These are phyloP conservation scores for Aspergillus tanneri DNA, from an alignment of 2,329 filamentous ascomycete genomes.

Conservation along the genomic window DNA sequence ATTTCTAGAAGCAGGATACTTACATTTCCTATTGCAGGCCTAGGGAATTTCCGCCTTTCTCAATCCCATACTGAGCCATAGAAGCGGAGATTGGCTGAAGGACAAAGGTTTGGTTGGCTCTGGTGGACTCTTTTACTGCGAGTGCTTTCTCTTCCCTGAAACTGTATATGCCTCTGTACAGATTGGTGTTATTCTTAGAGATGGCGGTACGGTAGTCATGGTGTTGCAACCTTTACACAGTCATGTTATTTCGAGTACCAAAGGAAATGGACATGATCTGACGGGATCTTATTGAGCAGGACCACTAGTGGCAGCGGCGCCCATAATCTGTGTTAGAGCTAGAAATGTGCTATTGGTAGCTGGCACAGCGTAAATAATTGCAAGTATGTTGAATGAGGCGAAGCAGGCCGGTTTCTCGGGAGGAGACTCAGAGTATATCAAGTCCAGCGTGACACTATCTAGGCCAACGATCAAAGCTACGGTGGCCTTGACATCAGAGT, in stretches of 20 bases:
- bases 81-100: constrained; percentile 15
- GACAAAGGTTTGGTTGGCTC: constrained; percentile 9
- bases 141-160: not conserved
- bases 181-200: not conserved
- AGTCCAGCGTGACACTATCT: not conserved
- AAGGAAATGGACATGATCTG: no score
- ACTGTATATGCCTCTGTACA: constrained; percentile 2
- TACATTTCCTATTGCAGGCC: constrained; percentile 15
- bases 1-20: not conserved
- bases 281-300: not conserved
- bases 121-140: not conserved
- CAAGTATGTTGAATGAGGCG: not conserved
- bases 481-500: not conserved
- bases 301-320: not conserved
- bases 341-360: not conserved
- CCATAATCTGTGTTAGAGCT: not conserved
- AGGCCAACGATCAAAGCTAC: not conserved
- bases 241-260: not conserved
- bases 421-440: not conserved
- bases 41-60: constrained; percentile 12
- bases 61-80: constrained; percentile 2
- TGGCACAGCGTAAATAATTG: not conserved
- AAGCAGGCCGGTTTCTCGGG: not conserved
- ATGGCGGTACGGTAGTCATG: not conserved
- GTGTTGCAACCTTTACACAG: not conserved